Conservation (phyloP, 345 rosid species). For the Lepidium aucheri region DNA sequence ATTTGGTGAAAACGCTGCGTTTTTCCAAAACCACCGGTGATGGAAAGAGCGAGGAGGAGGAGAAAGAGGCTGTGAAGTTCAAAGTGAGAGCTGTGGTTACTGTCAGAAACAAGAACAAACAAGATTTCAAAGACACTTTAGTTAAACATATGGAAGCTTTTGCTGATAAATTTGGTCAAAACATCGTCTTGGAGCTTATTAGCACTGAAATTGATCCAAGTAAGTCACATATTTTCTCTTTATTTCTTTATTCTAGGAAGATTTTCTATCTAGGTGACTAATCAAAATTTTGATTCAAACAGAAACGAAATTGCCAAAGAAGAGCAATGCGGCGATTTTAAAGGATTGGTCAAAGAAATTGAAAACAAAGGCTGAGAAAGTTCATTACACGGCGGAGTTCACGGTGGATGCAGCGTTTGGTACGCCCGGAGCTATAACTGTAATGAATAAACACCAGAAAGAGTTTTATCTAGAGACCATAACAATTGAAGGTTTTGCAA, state of each 20-base stretch:
- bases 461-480: slow-evolving; percentile 84
- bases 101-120: slow-evolving; percentile 70
- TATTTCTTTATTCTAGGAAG: too few species aligned
- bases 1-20: slow-evolving; percentile 39
- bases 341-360: slow-evolving; percentile 81
- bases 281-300: background rate
- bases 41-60: slow-evolving; percentile 23
- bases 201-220: slow-evolving; percentile 81
- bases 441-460: slow-evolving; percentile 72
- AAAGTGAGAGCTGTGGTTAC: slow-evolving; percentile 70
- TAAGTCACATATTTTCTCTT: slow-evolving; percentile 25
- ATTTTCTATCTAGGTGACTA: background rate
- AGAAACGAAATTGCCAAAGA: slow-evolving; percentile 76
- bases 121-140: slow-evolving; percentile 61
- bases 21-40: background rate
- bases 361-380: slow-evolving; percentile 64
- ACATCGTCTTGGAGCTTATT: slow-evolving; percentile 71
- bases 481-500: slow-evolving; percentile 74
- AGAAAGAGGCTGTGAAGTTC: slow-evolving; percentile 34
- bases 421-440: slow-evolving; percentile 75
- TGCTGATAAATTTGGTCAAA: slow-evolving; percentile 65
- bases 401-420: slow-evolving; percentile 67
- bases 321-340: slow-evolving; percentile 58
- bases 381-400: slow-evolving; percentile 86
- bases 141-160: slow-evolving; percentile 63